Evolutionary conservation across 2,329 filamentous ascomycete genomes (phyloP), one percentile per base, ranked within the genome.

Genomic region (Botryotinia globosa): DNA sequence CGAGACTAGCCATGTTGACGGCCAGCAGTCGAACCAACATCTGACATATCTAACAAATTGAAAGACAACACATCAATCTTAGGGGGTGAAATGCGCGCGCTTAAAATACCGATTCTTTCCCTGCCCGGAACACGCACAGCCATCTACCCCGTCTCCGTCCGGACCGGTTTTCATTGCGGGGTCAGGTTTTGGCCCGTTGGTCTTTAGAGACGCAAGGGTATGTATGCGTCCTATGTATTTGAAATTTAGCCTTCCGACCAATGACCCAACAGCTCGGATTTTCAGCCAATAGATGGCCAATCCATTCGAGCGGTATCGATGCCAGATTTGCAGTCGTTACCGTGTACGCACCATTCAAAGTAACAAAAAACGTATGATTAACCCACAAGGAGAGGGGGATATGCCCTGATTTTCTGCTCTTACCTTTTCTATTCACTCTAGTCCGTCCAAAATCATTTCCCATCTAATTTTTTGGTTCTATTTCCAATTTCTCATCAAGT

Each of bases 261-360:
- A 71, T 67, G 37, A 39, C 16, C n/a, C 48, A 67, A 56, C 48
- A 56, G 34, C 18, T 56, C 34, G 65, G 34, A 22, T 18, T 67
- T 67, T n/a, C 29, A 45, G 45, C 70, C 70, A 72, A 72, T 72
- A 42, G 62, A 45, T n/a, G 54, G n/a, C 18, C 62, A 34, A 20
- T 67, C 70, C 70, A 58, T 67, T 34, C 25, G 5, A 48, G n/a
- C 29, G 70, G 62, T 34, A 67, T 29, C 44, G 39, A 72, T n/a
- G 22, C 29, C 32, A 59, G 62, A 51, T 42, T 39, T 42, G 29
- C 25, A 67, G 48, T 22, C 45, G n/a, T n/a, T 37, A 25, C 45
- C 32, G n/a, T 66, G 32, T 48, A 54, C 54, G 32, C 45, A 51
- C 34, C 64, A 22, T 39, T 54, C 32, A 54, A 51, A 66, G 32